phyloP scores from a whole-genome alignment of 192 early-diverging fungal genomes.

The Dissophora globulifera region DNA sequence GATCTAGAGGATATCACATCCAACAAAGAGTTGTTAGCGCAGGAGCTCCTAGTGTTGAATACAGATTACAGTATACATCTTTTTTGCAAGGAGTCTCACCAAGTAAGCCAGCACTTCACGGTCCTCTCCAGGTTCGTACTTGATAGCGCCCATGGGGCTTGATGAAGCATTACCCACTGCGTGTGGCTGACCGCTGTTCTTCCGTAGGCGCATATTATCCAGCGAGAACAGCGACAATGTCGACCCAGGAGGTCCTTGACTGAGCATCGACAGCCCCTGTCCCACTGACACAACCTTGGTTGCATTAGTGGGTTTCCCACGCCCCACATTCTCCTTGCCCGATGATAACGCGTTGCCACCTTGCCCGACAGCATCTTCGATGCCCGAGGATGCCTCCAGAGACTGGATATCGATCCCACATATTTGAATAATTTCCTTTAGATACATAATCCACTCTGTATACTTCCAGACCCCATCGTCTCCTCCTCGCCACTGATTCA shows the following conservation, averaged over 20 bases:
- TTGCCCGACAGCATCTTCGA: not conserved
- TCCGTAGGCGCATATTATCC: slow-evolving; percentile 33
- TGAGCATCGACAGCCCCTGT: slow-evolving; percentile 5
- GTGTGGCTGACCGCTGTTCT: slow-evolving; percentile 11
- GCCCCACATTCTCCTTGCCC: not conserved
- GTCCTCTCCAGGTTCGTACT: slow-evolving; percentile 37
- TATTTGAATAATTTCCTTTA: slow-evolving; percentile 43
- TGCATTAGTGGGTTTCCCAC: not conserved
- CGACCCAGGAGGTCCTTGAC: slow-evolving; percentile 1
- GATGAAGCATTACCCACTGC: not conserved
- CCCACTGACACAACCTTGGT: not conserved
- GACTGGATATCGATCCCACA: slow-evolving; percentile 22
- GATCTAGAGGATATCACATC: slow-evolving; percentile 24
- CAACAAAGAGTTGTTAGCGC: not conserved
- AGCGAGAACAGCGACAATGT: slow-evolving; percentile 26
- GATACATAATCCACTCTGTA: slow-evolving; percentile 34
- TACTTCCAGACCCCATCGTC: slow-evolving; percentile 6
- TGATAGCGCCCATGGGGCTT: slow-evolving; percentile 17
- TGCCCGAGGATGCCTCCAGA: not conserved
- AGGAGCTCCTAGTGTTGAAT: no score
- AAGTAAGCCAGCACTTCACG: slow-evolving; percentile 33
- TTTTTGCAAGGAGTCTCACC: slow-evolving; percentile 26
- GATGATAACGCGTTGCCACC: not conserved
- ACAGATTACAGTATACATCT: no score
- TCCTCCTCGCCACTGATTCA: not conserved